Evolutionary conservation across 345 rosid species (phyloP), one percentile per base, ranked within the genome.

Genomic region (Moringa oleifera): DNA sequence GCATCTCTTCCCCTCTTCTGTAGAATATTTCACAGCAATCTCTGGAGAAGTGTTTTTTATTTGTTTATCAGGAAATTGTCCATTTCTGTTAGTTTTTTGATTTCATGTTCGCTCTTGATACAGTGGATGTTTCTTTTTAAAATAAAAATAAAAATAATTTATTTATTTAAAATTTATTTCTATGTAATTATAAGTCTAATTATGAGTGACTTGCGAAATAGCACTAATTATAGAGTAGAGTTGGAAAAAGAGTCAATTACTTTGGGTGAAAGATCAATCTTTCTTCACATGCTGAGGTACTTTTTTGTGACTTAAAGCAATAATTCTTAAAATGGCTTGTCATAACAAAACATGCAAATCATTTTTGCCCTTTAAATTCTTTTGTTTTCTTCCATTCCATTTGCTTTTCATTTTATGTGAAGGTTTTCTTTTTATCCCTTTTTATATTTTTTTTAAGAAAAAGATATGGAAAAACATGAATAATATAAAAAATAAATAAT

Each of bases 281-380:
- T 64, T 80, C 96, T n/a, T 80, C 88, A 7, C 80, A 63, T 69
- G 57, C 73, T 74, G 62, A 72, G 88, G 96, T 89, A 87, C 47
- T n/a, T 41, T 71, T 65, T 73, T 33, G 37, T 33, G 11, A 33
- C 5, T 33, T 33, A n/a, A 33, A 57, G 19, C 21, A 46, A 47
- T 57, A 18, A 15, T 11, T 17, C 57, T 24, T 57, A 21, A 49
- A 21, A 23, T 49, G 57, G 61, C 51, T 41, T 41, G 47, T 41
- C 47, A 41, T 41, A 11, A 41, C n/a, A n/a, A n/a, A n/a, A n/a
- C 12, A 41, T 41, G 47, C 12, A 7, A 41, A 8, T 28, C n/a
- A n/a, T 28, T 28, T 28, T 3, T 28, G 3, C 3, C 33, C 8
- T 8, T 28, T 28, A 2, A n/a, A n/a, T 28, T 28, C 33, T 28